Conservation (phyloP, 768 basidiomycete genomes). For the Suillus subaureus region DNA sequence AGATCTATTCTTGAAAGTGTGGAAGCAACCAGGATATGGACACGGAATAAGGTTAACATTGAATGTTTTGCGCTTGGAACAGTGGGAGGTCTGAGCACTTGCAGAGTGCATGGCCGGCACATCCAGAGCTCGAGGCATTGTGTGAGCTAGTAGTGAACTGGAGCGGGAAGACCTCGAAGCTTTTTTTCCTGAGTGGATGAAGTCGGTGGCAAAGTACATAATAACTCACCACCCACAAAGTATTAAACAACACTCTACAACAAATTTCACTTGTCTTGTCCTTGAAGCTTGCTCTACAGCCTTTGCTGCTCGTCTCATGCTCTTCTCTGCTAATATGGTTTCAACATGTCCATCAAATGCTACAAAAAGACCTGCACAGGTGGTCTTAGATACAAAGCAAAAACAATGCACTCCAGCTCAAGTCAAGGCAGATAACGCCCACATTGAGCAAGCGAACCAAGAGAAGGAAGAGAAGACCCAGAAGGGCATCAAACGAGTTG, state of each 20-base stretch:
- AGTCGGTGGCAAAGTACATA: neutral
- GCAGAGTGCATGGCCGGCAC: too few species aligned
- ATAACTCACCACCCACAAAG: neutral
- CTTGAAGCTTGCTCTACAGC: neutral
- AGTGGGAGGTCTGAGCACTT: too few species aligned
- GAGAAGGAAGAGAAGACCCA: constrained; percentile 1
- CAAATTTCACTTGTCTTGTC: neutral
- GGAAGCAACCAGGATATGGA: neutral
- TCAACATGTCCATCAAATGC: neutral
- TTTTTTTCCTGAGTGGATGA: neutral
- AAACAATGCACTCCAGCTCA: neutral
- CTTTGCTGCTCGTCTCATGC: neutral
- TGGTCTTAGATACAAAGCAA: neutral
- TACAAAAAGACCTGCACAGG: neutral
- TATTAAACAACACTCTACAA: neutral
- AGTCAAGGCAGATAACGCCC: neutral
- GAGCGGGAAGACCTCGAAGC: too few species aligned
- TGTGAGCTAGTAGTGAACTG: too few species aligned
- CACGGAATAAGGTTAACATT: neutral
- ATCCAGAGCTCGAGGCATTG: neutral
- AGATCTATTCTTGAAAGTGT: neutral
- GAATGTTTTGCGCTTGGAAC: neutral
- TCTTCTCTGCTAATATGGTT: neutral
- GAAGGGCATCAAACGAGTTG: neutral
- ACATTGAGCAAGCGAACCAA: neutral